Base-by-base conservation (phyloP, 169 alveolate species). In the Eimeria brunetti region DNA sequence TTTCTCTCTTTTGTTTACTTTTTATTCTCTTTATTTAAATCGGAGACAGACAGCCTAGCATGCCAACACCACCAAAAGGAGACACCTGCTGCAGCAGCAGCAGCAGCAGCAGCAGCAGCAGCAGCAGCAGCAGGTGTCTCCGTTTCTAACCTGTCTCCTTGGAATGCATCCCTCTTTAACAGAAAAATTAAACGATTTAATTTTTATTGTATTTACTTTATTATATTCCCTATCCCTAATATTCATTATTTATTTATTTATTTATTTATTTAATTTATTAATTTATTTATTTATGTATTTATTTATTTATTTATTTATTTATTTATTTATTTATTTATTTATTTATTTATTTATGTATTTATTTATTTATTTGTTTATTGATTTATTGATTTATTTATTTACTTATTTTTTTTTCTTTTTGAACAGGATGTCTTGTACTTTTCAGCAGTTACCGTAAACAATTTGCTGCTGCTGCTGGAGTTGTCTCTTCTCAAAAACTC, bases 391-490 rank as follows among this genome's bases (percentile, higher is more conserved):
- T n/a, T n/a, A n/a, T n/a, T n/a, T n/a, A n/a, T n/a, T n/a, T n/a
- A n/a, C n/a, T n/a, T n/a, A n/a, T n/a, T n/a, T n/a, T n/a, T n/a
- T n/a, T n/a, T n/a, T n/a, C n/a, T n/a, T n/a, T n/a, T n/a, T n/a
- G n/a, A n/a, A n/a, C 96, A 96, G 98, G 97, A 96, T 56, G 67
- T 96, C 62, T 80, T 94, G 41, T 97, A 95, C 89, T 89, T 95
- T 81, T 94, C 97, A 27, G 92, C 97, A 30, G 51, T 88, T 36
- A 96, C 98, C 18, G 94, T 97, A n/a, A 97, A 97, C 93, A 95
- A 96, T 60, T 75, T 96, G 51, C 94, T 95, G 71, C 89, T 97
- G 80, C 88, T 97, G 71, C 86, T 96, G 81, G 97, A 97, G 91
- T 89, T 96, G 6, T 95, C 97, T 27, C 80, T 97, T 16, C 97